Evolutionary conservation across 768 basidiomycete genomes (phyloP).

Genomic region (Hortiboletus campestris): DNA sequence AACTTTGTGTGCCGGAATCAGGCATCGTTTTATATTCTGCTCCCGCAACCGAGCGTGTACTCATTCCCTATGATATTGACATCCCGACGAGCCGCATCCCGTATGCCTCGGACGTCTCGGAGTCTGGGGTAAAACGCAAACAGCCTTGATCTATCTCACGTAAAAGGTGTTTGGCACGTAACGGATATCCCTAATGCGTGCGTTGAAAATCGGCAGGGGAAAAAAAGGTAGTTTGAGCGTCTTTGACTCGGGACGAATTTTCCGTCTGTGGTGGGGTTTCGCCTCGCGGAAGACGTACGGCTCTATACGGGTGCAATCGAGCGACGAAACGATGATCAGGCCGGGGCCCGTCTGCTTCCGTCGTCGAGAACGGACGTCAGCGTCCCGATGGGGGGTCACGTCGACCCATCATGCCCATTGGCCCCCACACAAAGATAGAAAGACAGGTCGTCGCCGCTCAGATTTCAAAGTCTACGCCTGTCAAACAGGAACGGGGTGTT

Average conservation of each 20-base stretch:
- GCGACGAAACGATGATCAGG: background rate
- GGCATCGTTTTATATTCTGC: background rate
- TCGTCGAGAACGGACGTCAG: background rate
- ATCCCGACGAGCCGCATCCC: background rate
- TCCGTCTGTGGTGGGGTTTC: background rate
- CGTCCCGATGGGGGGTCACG: background rate
- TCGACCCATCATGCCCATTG: background rate
- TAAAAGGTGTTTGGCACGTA: background rate
- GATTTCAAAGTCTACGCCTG: background rate
- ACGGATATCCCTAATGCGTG: background rate
- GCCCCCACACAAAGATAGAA: too few relatives aligned
- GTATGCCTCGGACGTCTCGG: background rate
- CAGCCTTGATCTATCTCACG: background rate
- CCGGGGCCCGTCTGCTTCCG: background rate
- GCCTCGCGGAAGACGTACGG: background rate
- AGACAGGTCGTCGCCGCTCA: background rate
- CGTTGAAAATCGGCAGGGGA: background rate
- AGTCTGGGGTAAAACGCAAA: constrained; percentile 2
- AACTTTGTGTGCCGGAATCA: background rate
- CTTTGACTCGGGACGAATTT: background rate
- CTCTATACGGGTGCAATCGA: background rate
- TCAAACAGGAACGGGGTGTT: background rate
- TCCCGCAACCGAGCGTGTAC: background rate
- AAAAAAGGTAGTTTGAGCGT: background rate
- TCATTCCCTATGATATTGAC: background rate